A percentile compares a stretch with the other conserved stretches of the same genome.
Evolutionary conservation across 805 yeast species (phyloP).

Genomic region (Yarrowia sp.): DNA sequence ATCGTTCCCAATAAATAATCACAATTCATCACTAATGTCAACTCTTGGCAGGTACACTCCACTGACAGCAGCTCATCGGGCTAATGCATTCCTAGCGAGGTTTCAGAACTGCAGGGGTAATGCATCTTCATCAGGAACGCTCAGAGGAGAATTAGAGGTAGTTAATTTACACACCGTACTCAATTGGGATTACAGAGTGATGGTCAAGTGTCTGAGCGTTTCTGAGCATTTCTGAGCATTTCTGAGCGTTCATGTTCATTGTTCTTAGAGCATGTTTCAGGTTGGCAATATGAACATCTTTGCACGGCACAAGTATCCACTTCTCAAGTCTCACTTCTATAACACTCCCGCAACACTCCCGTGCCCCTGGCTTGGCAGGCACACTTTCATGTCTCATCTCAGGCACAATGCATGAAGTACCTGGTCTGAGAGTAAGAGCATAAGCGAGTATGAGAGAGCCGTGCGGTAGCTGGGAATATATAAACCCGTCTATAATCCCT

Average conservation of each 20-base stretch:
- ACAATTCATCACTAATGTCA: no score
- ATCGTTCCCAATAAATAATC: no score
- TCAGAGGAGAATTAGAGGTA: no score
- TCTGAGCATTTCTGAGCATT: no score
- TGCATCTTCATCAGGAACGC: constrained; percentile 4
- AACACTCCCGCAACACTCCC: neutral
- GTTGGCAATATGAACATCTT: no score
- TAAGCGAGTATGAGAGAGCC: neutral
- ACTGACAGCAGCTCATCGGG: neutral
- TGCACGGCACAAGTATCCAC: neutral
- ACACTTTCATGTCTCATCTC: constrained; percentile 1
- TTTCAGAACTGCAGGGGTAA: constrained; percentile 11
- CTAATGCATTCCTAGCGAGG: neutral
- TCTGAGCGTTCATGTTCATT: neutral
- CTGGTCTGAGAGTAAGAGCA: no score
- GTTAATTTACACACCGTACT: no score
- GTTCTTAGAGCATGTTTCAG: no score
- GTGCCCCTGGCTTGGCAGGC: constrained; percentile 20
- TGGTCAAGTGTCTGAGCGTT: no score
- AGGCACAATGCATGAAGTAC: neutral
- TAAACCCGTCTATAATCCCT: neutral
- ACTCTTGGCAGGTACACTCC: neutral
- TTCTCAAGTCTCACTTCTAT: neutral
- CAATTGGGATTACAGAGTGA: no score
- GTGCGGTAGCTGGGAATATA: neutral